A percentile compares a stretch with the other conserved stretches of the same genome.
phyloP scores from a whole-genome alignment of 805 yeast genomes.

The Torulaspora indica region DNA sequence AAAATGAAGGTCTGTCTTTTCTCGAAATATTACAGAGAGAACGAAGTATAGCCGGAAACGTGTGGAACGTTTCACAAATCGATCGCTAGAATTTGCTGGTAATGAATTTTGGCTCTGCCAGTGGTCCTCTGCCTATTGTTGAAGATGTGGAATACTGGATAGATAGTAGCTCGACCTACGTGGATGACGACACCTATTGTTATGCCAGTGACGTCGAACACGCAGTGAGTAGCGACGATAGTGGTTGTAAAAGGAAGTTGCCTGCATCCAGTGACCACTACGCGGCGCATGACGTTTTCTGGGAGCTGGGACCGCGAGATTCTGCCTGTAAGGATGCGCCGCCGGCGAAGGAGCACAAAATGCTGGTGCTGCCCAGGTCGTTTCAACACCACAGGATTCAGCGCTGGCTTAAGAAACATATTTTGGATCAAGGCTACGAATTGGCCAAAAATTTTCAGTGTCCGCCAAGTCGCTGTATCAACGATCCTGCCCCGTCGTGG shows the following conservation, averaged over 20 bases:
- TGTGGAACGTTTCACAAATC: too few species aligned
- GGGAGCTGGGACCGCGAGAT: conserved; percentile 8
- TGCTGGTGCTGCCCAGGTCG: conserved; percentile 15
- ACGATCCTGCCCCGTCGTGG: not conserved
- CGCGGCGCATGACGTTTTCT: not conserved
- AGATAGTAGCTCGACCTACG: conserved; percentile 9
- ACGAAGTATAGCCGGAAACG: too few species aligned
- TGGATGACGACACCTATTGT: conserved; percentile 1
- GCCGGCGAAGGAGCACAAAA: not conserved
- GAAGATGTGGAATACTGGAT: conserved; percentile 13
- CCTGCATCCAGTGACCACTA: not conserved
- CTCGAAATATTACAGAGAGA: not conserved
- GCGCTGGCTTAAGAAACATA: conserved; percentile 13
- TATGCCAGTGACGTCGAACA: not conserved
- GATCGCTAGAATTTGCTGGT: not conserved
- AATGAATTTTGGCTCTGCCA: not conserved
- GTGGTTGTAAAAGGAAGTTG: not conserved
- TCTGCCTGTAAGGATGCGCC: conserved; percentile 1
- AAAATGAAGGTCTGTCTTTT: conserved; percentile 1
- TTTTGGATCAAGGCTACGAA: conserved; percentile 13
- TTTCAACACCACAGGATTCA: conserved; percentile 24
- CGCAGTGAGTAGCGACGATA: not conserved
- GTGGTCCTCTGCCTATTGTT: conserved; percentile 2
- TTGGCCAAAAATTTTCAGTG: conserved; percentile 19
- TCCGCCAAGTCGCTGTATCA: conserved; percentile 13